Evolutionary conservation across 495 filamentous ascomycete species (phyloP).

Genomic region (Penicilliopsis zonata): DNA sequence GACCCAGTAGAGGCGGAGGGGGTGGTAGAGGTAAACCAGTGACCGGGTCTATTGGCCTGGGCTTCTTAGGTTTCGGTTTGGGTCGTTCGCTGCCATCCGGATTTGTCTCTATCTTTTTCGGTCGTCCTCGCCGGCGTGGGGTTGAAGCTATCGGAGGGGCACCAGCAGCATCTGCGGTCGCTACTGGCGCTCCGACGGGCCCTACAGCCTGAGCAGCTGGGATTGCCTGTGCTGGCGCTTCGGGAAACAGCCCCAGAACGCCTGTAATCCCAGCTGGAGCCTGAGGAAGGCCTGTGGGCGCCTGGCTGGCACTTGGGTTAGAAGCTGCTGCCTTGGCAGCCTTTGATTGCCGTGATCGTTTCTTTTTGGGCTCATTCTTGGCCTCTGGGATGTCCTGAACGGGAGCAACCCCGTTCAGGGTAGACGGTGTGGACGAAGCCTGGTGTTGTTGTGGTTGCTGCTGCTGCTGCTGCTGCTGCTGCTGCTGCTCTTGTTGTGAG

Average conservation of each 20-base stretch:
- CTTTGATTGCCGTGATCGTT: background rate
- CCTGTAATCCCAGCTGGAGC: too few species aligned
- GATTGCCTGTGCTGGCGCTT: conserved; percentile 6
- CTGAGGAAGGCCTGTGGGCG: too few species aligned
- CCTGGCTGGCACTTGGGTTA: background rate
- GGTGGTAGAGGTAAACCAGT: conserved; percentile 6
- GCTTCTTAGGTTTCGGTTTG: conserved; percentile 1
- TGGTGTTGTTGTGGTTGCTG: conserved; percentile 9
- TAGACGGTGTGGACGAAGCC: conserved; percentile 1
- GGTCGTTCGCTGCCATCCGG: conserved; percentile 3
- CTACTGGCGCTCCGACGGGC: conserved; percentile 1
- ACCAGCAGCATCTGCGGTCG: conserved; percentile 2
- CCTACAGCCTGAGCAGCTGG: too few species aligned
- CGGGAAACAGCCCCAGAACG: too few species aligned
- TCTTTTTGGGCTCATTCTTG: background rate
- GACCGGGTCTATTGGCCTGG: too few species aligned
- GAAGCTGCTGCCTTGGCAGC: background rate
- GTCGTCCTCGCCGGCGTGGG: conserved; percentile 16
- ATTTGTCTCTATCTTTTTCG: conserved; percentile 15
- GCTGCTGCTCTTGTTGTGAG: conserved; percentile 7
- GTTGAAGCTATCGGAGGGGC: conserved; percentile 6
- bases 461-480: conserved; percentile 14
- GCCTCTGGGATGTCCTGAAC: conserved; percentile 5
- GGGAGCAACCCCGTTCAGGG: background rate
- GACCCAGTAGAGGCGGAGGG: conserved; percentile 14